Evolutionary conservation across 768 basidiomycete genomes (phyloP), one percentile per base, ranked within the genome.

Genomic region (Rhodotorula sphaerocarpa): DNA sequence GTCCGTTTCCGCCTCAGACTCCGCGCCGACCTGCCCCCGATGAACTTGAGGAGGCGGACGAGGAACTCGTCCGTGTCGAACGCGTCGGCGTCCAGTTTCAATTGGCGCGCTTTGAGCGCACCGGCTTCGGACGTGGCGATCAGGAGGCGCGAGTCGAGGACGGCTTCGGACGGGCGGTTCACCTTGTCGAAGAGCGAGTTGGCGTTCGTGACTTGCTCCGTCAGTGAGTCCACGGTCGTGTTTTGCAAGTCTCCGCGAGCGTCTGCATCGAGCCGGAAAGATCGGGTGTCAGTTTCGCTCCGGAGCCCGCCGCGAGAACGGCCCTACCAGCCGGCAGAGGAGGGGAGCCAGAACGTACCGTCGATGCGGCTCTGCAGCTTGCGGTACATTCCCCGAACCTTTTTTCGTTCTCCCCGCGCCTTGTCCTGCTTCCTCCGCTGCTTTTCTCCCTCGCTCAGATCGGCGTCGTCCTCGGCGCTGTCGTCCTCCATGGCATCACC

Each of bases 61-160:
- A 99, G 78, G 70, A 92, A 96, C 58, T 96, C 91, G 67, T 93
- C 90, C 44, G 87, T 78, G 72, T 99, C 93, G 72, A 97, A 99
- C 20, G 86, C 84, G 57, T 88, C 87, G 0, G 83, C 82, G 56
- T 88, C 89, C 0, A 88, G 83, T 74, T 88, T 90, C 83, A 93
- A 85, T 34, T 84, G 84, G 34, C 88, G 86, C n/a, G 91, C 91
- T 73, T 92, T 86, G 69, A 85, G 84, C 3, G 88, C 85, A 47
- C 86, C 83, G 70, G 89, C 82, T 63, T 83, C 85, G 5, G 88
- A 85, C 16, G 86, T 83, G 73, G 83, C 82, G 3, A 87, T 75
- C 31, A 97, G 81, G 28, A 92, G 80, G 45, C 81, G 80, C 0
- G 93, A 90, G 75, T 97, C 95, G 16, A 96, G 81, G 0, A 88